These are phyloP conservation scores for Hondaea fermentalgiana DNA, from an alignment of 108 stramenopile genomes.

Conservation along the genomic window DNA sequence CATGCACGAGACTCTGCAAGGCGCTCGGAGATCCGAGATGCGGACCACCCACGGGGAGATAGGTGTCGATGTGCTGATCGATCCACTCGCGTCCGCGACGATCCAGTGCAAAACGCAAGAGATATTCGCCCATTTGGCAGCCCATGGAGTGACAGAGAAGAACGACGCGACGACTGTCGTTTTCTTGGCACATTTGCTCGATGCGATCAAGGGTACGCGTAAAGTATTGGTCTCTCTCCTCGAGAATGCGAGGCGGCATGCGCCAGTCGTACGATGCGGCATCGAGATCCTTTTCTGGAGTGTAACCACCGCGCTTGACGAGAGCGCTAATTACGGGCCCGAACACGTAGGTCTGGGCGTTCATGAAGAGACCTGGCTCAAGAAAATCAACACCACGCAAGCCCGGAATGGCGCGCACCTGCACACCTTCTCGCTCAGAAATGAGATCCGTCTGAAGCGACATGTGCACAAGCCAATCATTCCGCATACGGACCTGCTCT, in stretches of 20 bases:
- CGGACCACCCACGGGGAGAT: conserved; percentile 55
- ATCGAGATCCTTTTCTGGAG: conserved; percentile 30
- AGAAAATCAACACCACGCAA: conserved; percentile 41
- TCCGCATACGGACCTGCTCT: conserved; percentile 3
- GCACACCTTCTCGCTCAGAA: conserved; percentile 26
- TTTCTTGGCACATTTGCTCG: conserved; percentile 29
- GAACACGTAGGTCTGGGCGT: conserved; percentile 34
- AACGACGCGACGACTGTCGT: conserved; percentile 33
- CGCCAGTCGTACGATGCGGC: conserved; percentile 50
- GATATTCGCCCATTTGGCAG: conserved; percentile 33
- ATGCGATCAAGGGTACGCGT: conserved; percentile 27
- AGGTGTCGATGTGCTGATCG: conserved; percentile 49
- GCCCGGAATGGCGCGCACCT: conserved; percentile 31
- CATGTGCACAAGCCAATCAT: conserved; percentile 31
- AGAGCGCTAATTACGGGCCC: conserved; percentile 35
- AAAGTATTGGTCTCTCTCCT: conserved; percentile 41
- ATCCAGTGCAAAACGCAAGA: conserved; percentile 30
- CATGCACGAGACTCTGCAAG: conserved; percentile 38
- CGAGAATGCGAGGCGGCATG: conserved; percentile 33
- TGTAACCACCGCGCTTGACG: conserved; percentile 29
- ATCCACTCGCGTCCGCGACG: conserved; percentile 47
- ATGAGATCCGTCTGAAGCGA: conserved; percentile 19
- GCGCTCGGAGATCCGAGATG: conserved; percentile 54
- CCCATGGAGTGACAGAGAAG: conserved; percentile 40
- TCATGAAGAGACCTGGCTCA: conserved; percentile 28